phyloP scores from a whole-genome alignment of 1,284 basidiomycete species.

The Austroboletus novae-zelandiae region DNA sequence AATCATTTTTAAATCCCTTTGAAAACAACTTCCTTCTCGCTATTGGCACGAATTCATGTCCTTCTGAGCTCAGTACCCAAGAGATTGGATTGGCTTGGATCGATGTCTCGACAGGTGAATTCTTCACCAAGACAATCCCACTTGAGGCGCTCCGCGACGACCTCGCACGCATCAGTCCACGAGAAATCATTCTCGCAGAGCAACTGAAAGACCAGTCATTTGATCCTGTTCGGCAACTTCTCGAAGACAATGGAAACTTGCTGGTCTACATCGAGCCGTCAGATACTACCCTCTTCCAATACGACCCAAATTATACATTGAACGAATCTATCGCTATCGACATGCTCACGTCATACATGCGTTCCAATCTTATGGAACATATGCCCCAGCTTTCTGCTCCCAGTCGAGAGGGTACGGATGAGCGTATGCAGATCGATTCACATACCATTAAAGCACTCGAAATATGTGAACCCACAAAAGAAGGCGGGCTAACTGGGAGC shows the following conservation, averaged over 20 bases:
- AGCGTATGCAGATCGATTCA: constrained; percentile 85
- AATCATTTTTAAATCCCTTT: constrained; percentile 78
- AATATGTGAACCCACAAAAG: constrained; percentile 74
- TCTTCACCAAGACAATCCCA: constrained; percentile 70
- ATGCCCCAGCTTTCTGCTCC: constrained; percentile 70
- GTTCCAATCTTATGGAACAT: constrained; percentile 71
- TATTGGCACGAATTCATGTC: constrained; percentile 39
- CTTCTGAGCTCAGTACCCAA: constrained; percentile 6
- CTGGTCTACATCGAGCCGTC: constrained; percentile 42
- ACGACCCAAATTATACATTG: constrained; percentile 25
- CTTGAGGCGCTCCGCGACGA: constrained; percentile 72
- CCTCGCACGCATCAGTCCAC: constrained; percentile 77
- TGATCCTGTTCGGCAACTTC: constrained; percentile 45
- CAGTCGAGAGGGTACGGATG: constrained; percentile 52
- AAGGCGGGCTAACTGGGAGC: constrained; percentile 74
- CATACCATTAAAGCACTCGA: constrained; percentile 90
- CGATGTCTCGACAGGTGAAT: constrained; percentile 94
- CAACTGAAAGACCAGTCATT: constrained; percentile 36
- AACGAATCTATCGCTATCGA: constrained; percentile 60
- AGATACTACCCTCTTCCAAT: constrained; percentile 1
- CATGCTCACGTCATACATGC: constrained; percentile 70
- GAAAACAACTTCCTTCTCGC: constrained; percentile 90
- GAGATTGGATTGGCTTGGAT: constrained; percentile 79
- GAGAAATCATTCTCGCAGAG: constrained; percentile 75
- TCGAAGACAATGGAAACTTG: constrained; percentile 53